phyloP scores from a whole-genome alignment of 306 rosid genomes.

The Sicyos edulis region DNA sequence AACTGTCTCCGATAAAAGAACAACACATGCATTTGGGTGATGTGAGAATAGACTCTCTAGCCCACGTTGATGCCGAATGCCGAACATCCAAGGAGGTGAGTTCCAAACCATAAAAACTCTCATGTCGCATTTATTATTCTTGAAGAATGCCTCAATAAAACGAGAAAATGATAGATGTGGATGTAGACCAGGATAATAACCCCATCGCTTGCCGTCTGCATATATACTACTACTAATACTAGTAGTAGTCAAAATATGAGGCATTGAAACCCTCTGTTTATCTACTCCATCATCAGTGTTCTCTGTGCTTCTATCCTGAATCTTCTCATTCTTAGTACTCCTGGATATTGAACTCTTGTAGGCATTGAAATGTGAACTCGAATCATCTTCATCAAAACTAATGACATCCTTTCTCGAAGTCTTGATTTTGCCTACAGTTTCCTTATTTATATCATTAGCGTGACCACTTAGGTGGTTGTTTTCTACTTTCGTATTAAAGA shows the following conservation, averaged over 20 bases:
- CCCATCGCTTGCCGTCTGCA: constrained; percentile 88
- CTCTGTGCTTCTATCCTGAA: constrained; percentile 13
- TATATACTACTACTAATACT: constrained; percentile 28
- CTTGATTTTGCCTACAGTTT: constrained; percentile 22
- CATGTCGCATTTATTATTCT: constrained; percentile 45
- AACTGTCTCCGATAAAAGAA: constrained; percentile 81
- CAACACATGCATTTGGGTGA: constrained; percentile 73
- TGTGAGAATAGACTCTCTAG: constrained; percentile 75
- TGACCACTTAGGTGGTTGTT: constrained; percentile 5
- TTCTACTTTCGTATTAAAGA: constrained; percentile 18
- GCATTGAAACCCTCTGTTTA: neutral
- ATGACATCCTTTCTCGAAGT: neutral
- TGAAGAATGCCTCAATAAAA: constrained; percentile 68
- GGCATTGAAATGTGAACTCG: constrained; percentile 14
- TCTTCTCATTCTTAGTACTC: constrained; percentile 21
- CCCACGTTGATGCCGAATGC: constrained; percentile 70
- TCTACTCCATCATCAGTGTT: constrained; percentile 9
- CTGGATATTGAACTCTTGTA: constrained; percentile 21
- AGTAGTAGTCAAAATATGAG: constrained; percentile 31
- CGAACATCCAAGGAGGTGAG: constrained; percentile 95
- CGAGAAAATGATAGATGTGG: constrained; percentile 44
- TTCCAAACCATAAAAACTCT: constrained; percentile 93
- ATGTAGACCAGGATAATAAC: constrained; percentile 69
- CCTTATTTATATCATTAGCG: too few relatives aligned
- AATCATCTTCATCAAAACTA: constrained; percentile 4